Base-by-base conservation (phyloP, 1,284 basidiomycete species). In the Microbotryum scabiosae region DNA sequence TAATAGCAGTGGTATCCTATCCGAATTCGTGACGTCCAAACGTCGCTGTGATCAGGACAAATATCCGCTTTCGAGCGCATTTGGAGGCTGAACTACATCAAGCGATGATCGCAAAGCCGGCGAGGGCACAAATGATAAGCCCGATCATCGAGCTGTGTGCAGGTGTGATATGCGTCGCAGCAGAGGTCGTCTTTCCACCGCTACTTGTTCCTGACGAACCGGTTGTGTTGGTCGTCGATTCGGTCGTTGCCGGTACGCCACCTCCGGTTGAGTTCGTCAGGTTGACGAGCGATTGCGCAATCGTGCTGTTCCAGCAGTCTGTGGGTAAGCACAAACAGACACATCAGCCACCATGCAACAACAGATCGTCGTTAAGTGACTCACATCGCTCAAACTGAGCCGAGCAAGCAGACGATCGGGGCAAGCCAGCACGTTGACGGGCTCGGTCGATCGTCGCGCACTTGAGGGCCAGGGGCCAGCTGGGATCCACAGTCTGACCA, bases 391-490 rank as follows among this genome's bases (percentile, higher is more conserved):
- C 51, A 65, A 78, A 76, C 66, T 75, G 77, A 14, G 62, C 16
- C 46, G 72, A 61, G 67, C 78, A 79, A 21, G 69, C 71, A 12
- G 32, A 45, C 2, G 62, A 54, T 8, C 71, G 51, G 10, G 68
- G 63, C 41, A 76, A 59, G 54, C 72, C 70, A 16, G 61, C 62
- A 2, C 67, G 51, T 21, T 57, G 50, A 21, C 67, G 57, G 8
- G 76, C 71, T 43, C 76, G 72, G 57, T 79, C 77, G 54, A 76
- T 73, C 9, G 78, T 60, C 4, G 76, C 77, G 59, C 78, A 79
- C 18, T 76, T 75, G 43, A 79, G 69, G 56, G 76, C 77, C 20
- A 72, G 72, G 16, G 75, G 72, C 73, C 74, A 78, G 36, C 73
- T 57, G 7, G 71, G 71, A 46, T 65, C 75, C 56, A 64, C 71